Conservation (phyloP, 2,329 filamentous ascomycete genomes). For the Elsinoe necatrix region DNA sequence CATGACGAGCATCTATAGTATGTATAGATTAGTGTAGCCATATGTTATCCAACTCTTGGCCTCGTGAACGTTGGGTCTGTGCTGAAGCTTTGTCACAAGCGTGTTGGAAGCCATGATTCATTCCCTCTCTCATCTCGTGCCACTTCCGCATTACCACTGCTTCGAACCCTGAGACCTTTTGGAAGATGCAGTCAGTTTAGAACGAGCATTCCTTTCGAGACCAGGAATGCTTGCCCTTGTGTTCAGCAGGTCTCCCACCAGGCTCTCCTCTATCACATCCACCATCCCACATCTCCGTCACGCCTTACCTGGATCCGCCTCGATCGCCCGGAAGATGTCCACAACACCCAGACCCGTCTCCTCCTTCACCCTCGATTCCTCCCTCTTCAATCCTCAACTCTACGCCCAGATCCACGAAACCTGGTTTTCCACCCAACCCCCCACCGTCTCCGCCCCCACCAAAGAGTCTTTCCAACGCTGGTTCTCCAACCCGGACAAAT, state of each 20-base stretch:
- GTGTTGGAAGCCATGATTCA: no score
- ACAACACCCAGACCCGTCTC: constrained; percentile 1
- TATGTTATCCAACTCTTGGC: background rate
- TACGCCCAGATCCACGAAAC: constrained; percentile 31
- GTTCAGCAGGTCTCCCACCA: background rate
- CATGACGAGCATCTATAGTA: background rate
- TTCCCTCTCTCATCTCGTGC: no score
- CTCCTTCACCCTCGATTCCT: constrained; percentile 29
- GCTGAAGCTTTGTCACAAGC: background rate
- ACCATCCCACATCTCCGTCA: background rate
- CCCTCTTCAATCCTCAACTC: constrained; percentile 33
- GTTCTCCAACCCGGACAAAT: constrained; percentile 29
- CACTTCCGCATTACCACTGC: no score
- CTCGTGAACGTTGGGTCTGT: background rate
- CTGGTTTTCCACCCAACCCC: constrained; percentile 33
- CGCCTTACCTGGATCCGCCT: background rate
- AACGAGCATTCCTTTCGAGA: no score
- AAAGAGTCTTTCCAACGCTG: constrained; percentile 28
- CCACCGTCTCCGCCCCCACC: constrained; percentile 23
- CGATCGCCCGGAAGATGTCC: background rate
- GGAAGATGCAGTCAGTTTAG: no score
- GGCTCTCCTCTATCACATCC: background rate
- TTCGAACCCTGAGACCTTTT: no score
- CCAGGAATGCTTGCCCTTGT: background rate
- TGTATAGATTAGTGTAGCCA: no score